Percentiles rank a stretch among this genome's conserved stretches.
phyloP scores from a whole-genome alignment of 2,329 filamentous ascomycete genomes.

The Decorospora gaudefroyi region DNA sequence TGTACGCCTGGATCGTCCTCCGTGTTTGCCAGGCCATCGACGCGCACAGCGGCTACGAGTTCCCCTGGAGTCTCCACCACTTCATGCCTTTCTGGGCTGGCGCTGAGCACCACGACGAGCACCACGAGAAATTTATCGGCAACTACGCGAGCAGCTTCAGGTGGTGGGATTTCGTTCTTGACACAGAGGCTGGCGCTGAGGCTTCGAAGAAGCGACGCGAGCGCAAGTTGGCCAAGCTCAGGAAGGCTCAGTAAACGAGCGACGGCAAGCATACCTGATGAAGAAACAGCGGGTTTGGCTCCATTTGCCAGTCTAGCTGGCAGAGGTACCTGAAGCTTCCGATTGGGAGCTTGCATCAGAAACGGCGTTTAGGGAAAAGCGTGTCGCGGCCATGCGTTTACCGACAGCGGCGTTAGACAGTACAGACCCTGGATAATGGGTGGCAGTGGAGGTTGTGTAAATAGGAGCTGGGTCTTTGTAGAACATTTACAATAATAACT shows the following conservation, averaged over 20 bases:
- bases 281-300: conserved; percentile 19
- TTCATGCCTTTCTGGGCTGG: conserved; percentile 98
- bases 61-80: conserved; percentile 95
- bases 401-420: conserved; percentile 22
- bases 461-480: conserved; percentile 25
- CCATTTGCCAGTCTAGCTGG: conserved; percentile 1
- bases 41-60: conserved; percentile 96
- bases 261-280: not conserved
- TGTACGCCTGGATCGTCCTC: conserved; percentile 94
- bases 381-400: conserved; percentile 18
- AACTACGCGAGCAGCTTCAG: conserved; percentile 98
- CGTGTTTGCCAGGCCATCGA: conserved; percentile 98
- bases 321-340: conserved; percentile 10
- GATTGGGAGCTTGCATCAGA: conserved; percentile 16
- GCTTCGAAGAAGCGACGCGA: conserved; percentile 83
- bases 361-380: conserved; percentile 33
- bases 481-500: conserved; percentile 37
- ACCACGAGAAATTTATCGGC: conserved; percentile 98
- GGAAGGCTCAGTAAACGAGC: conserved; percentile 57
- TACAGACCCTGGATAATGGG: conserved; percentile 32
- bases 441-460: conserved; percentile 28
- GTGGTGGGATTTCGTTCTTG: conserved; percentile 96
- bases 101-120: conserved; percentile 92
- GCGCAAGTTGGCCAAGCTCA: conserved; percentile 65
- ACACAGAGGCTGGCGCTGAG: conserved; percentile 90